These are phyloP conservation scores for Auriculariales sp. DNA, from an alignment of 768 basidiomycete genomes.

Conservation along the genomic window DNA sequence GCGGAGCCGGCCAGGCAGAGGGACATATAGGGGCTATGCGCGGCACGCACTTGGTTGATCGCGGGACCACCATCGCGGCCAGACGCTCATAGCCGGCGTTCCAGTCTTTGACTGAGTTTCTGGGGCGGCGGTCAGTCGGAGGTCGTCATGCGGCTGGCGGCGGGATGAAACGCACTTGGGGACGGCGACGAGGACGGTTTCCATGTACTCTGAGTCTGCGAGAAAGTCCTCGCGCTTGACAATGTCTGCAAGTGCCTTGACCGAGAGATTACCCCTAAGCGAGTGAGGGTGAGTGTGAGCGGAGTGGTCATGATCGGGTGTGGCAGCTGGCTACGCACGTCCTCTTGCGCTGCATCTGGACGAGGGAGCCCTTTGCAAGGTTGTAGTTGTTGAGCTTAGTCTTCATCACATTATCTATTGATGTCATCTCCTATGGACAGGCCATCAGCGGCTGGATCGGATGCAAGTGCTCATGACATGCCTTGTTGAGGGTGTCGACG, in stretches of 20 bases:
- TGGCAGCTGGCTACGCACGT: constrained; percentile 33
- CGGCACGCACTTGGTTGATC: constrained; percentile 62
- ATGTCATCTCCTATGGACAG: constrained; percentile 66
- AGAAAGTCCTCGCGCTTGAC: constrained; percentile 73
- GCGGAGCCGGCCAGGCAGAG: constrained; percentile 6
- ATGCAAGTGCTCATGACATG: constrained; percentile 17
- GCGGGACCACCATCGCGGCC: constrained; percentile 80
- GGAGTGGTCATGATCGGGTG: constrained; percentile 1
- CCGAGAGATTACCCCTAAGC: constrained; percentile 83
- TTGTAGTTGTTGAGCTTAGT: constrained; percentile 84
- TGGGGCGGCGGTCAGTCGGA: constrained; percentile 17
- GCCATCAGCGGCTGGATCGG: background rate
- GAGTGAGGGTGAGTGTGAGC: constrained; percentile 1
- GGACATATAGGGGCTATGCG: constrained; percentile 1
- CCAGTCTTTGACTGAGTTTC: constrained; percentile 80
- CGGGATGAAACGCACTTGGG: constrained; percentile 51
- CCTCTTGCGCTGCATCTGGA: constrained; percentile 89
- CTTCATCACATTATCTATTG: constrained; percentile 91
- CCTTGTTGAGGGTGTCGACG: constrained; percentile 75
- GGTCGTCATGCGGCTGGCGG: background rate
- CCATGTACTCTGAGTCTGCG: constrained; percentile 83
- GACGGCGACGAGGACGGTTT: constrained; percentile 84
- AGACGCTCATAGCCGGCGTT: constrained; percentile 77
- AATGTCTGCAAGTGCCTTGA: constrained; percentile 72
- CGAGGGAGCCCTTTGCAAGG: constrained; percentile 80